Percentiles rank a stretch among this genome's conserved stretches.
Conservation (phyloP, 148 eudicot species). For the Talinum fruticosum region DNA sequence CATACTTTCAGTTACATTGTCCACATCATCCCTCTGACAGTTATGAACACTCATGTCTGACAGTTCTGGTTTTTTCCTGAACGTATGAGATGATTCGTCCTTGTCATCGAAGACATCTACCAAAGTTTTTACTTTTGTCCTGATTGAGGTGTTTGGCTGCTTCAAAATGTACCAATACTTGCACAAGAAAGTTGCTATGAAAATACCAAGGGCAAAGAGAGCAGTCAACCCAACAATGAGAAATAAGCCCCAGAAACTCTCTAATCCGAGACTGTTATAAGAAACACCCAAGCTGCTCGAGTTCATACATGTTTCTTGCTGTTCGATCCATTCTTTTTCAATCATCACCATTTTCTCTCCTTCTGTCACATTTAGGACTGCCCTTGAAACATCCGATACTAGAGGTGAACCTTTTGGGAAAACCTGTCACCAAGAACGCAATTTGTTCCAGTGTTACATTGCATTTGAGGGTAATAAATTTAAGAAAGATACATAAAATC, state of each 20-base stretch:
- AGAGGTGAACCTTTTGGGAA: slow-evolving; percentile 30
- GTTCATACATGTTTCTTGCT: slow-evolving; percentile 11
- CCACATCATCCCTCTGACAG: not conserved
- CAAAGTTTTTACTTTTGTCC: slow-evolving; percentile 6
- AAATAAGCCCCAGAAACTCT: slow-evolving; percentile 34
- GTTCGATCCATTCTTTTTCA: slow-evolving; percentile 23
- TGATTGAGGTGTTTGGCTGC: not conserved
- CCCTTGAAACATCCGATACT: slow-evolving; percentile 25
- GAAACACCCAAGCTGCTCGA: not conserved
- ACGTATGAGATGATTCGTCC: slow-evolving; percentile 24
- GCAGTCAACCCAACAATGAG: slow-evolving; percentile 29
- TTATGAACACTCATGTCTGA: not conserved
- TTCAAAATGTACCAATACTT: slow-evolving; percentile 21
- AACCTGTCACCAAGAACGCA: slow-evolving; percentile 7
- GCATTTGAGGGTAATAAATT: too few relatives aligned
- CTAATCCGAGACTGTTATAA: slow-evolving; percentile 24
- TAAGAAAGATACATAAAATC: too few relatives aligned
- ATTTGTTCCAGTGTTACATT: not conserved
- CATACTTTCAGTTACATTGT: slow-evolving; percentile 13
- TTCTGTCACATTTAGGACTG: slow-evolving; percentile 13
- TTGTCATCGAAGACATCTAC: slow-evolving; percentile 22
- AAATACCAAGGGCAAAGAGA: slow-evolving; percentile 10
- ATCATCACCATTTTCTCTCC: slow-evolving; percentile 22
- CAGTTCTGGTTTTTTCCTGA: slow-evolving; percentile 20
- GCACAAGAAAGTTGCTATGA: slow-evolving; percentile 10